phyloP scores from a whole-genome alignment of 768 basidiomycete species.

The Russula olivacea region DNA sequence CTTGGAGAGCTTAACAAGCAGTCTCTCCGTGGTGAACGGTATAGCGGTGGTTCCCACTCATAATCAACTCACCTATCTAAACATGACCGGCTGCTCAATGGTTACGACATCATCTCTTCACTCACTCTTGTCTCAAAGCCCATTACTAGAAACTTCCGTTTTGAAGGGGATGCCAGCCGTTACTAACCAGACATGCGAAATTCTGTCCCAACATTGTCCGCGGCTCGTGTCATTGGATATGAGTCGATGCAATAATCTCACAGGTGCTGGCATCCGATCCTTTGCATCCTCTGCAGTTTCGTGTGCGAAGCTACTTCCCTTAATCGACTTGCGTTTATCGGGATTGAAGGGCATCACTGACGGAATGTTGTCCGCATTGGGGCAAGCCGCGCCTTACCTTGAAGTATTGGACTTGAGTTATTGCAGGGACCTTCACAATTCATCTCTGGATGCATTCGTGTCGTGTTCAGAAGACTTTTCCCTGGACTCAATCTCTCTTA shows the following conservation, averaged over 20 bases:
- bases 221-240: slow-evolving; percentile 58
- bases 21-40: slow-evolving; percentile 43
- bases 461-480: slow-evolving; percentile 40
- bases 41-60: slow-evolving; percentile 36
- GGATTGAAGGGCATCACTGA: slow-evolving; percentile 61
- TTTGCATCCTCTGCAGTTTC: slow-evolving; percentile 41
- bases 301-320: slow-evolving; percentile 43
- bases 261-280: slow-evolving; percentile 52
- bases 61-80: slow-evolving; percentile 66
- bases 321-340: slow-evolving; percentile 62
- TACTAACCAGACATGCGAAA: slow-evolving; percentile 66
- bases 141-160: slow-evolving; percentile 48
- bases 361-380: slow-evolving; percentile 57
- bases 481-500: slow-evolving; percentile 45
- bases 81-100: slow-evolving; percentile 64
- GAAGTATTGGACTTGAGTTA: slow-evolving; percentile 81
- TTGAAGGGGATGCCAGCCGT: slow-evolving; percentile 66
- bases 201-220: slow-evolving; percentile 55
- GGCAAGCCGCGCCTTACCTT: slow-evolving; percentile 60
- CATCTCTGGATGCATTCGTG: slow-evolving; percentile 68
- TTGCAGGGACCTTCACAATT: slow-evolving; percentile 63
- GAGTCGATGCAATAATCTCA: slow-evolving; percentile 63
- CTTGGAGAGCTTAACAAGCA: slow-evolving; percentile 48
- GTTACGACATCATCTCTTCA: slow-evolving; percentile 65
- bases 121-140: slow-evolving; percentile 60